Conservation (phyloP, 2,329 filamentous ascomycete species). For the Rhexocercosporidium sp. region DNA sequence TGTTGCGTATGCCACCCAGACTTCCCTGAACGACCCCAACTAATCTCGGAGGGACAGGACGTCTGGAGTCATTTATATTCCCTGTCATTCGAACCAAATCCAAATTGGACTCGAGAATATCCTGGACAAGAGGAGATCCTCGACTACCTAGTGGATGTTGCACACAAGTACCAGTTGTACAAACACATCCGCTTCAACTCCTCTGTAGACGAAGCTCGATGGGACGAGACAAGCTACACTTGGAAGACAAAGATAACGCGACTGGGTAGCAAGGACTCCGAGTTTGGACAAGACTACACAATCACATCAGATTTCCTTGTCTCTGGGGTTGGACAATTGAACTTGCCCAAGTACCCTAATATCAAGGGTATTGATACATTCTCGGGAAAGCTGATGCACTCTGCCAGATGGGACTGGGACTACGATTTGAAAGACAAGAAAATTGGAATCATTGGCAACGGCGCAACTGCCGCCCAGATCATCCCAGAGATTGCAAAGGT, state of each 20-base stretch:
- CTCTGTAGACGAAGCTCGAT: constrained; percentile 55
- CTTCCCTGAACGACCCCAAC: not conserved
- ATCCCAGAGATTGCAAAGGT: constrained; percentile 59
- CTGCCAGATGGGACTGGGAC: constrained; percentile 64
- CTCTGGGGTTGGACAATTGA: constrained; percentile 63
- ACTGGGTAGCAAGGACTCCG: constrained; percentile 57
- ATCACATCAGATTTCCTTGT: constrained; percentile 61
- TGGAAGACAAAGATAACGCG: constrained; percentile 57
- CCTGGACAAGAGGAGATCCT: constrained; percentile 65
- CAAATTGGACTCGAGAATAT: constrained; percentile 61
- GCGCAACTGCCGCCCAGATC: constrained; percentile 63
- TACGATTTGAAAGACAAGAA: constrained; percentile 59
- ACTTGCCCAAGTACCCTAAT: constrained; percentile 57
- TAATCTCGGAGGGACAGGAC: constrained; percentile 16
- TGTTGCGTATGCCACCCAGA: constrained; percentile 53
- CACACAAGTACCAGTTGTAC: constrained; percentile 59
- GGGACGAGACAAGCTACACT: constrained; percentile 57
- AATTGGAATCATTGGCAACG: constrained; percentile 64
- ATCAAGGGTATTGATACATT: constrained; percentile 53
- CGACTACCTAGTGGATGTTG: constrained; percentile 57
- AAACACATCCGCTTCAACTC: constrained; percentile 63
- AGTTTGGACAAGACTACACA: constrained; percentile 56
- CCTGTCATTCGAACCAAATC: constrained; percentile 63
- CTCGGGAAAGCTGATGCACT: constrained; percentile 55
- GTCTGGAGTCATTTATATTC: constrained; percentile 61